Base-by-base conservation (phyloP, 2,329 filamentous ascomycete species). In the Dendryphion nanum region DNA sequence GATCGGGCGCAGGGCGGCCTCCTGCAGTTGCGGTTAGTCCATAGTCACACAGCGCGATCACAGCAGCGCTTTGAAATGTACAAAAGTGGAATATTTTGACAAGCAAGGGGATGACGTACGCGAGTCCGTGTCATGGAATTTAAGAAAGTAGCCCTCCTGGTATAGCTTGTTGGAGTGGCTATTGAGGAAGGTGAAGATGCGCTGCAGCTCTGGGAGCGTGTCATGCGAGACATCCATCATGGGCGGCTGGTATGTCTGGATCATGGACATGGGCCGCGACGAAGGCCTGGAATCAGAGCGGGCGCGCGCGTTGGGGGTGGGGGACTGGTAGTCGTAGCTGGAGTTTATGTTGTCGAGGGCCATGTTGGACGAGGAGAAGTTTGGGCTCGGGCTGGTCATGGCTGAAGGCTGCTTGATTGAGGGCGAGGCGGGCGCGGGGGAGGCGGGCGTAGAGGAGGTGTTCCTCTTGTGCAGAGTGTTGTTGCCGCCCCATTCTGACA, bases 111-210 rank as follows among this genome's bases (percentile, higher is more conserved):
- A 10, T 10, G 41, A 79, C 88, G 55, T 78, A 95, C 90, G 83
- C 38, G 82, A 84, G 59, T 97, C 94, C 53, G 95, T 82, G 66
- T 98, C 93, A 65, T 96, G 91, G 33, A 98, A 74, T 69, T 97
- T 98, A 53, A 98, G 71, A 52, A 98, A 97, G 61, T 97, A 98
- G 24, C 93, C 93, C 70, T 98, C 93, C 54, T 96, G 90, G 64
- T 97, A 98, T 39, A 97, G 74, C 70, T 97, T 97, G 68, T 96
- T 96, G 41, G 82, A 85, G 66, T 98, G 93, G 68, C 85, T 93
- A 70, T 95, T 97, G 50, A 98, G 78, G 61, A 89, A 93, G 44
- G 81, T 87, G 68, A 97, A 97, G 57, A 97, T 90, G 48, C 90
- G 91, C 70, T 89, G 86, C 46, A 98, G 76, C 74, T 98, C 93